Evolutionary conservation across 345 rosid genomes (phyloP), one percentile per base, ranked within the genome.

Genomic region (Eucalyptus coolabah): DNA sequence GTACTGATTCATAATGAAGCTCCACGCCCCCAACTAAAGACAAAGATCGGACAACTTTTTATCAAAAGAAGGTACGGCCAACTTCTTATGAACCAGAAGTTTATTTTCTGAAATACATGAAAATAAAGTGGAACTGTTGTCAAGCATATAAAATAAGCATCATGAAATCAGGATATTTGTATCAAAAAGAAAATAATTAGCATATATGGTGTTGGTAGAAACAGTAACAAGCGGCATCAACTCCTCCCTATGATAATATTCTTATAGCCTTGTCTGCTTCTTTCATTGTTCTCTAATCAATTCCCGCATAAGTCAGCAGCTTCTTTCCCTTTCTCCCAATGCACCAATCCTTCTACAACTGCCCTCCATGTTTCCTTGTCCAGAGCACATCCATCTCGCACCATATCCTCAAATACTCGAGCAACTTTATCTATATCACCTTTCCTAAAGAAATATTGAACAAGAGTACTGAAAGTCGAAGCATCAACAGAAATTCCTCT

Each of bases 391-490:
- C 98, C 98, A 90, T 98, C 98, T 83, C 49, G 42, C 54, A 94
- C 92, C 96, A 95, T 95, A 89, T 97, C 98, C 51, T 96, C 91
- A n/a, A 95, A 88, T 91, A 96, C 89, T 45, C 91, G 93, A 90
- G 91, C 90, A 86, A 94, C 96, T 92, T 94, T 96, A n/a, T 94
- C 92, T 85, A 92, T 72, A 90, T 96, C 96, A 26, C 95, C 95
- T 89, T 94, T 95, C 91, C 93, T 90, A 86, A 93, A 93, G 89
- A 96, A 93, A 91, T 90, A 92, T 91, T 93, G 94, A 60, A 94
- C 91, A 69, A 95, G 94, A 87, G 92, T 87, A 80, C 90, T 90
- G 87, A 92, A 88, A 45, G 96, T 95, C 17, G 47, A 91, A 24
- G 65, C 86, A 85, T 95, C 95, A 87, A 95, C 87, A 3, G 96